These are phyloP conservation scores for Chiua virens DNA, from an alignment of 768 basidiomycete genomes.

Conservation along the genomic window DNA sequence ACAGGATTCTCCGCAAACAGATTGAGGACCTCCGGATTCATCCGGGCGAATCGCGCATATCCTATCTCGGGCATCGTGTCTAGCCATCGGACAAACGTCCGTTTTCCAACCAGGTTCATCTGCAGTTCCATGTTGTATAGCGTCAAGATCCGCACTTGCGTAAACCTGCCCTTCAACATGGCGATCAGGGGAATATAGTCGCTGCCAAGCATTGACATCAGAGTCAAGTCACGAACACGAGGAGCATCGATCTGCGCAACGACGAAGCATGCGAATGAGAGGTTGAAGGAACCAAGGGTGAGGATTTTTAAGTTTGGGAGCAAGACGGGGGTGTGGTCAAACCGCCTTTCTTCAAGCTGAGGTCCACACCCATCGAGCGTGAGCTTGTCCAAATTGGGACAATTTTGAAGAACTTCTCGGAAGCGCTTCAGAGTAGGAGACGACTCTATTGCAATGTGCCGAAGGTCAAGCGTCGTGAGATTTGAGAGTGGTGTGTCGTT, in stretches of 20 bases:
- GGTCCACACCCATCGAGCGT: slow-evolving; percentile 67
- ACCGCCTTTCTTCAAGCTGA: slow-evolving; percentile 26
- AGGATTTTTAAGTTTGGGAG: slow-evolving; percentile 53
- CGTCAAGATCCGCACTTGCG: slow-evolving; percentile 54
- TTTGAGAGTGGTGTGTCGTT: slow-evolving; percentile 44
- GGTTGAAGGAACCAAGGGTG: slow-evolving; percentile 55
- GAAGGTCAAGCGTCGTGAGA: slow-evolving; percentile 64
- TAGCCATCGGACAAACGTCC: slow-evolving; percentile 48
- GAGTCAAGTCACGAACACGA: slow-evolving; percentile 53
- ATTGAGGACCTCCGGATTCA: slow-evolving; percentile 43
- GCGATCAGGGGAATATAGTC: slow-evolving; percentile 52
- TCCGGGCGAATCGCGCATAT: slow-evolving; percentile 49
- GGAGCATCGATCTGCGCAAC: slow-evolving; percentile 55
- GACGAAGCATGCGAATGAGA: slow-evolving; percentile 47
- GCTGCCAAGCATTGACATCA: slow-evolving; percentile 51
- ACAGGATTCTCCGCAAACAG: slow-evolving; percentile 46
- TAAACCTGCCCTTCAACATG: slow-evolving; percentile 47
- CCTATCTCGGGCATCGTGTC: slow-evolving; percentile 56
- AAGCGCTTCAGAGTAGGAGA: slow-evolving; percentile 52
- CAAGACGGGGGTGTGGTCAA: slow-evolving; percentile 39
- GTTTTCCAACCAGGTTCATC: slow-evolving; percentile 21
- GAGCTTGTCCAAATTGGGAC: slow-evolving; percentile 52
- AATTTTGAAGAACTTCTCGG: slow-evolving; percentile 49
- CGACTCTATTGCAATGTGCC: slow-evolving; percentile 54
- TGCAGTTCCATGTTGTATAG: slow-evolving; percentile 46